Conservation (phyloP, 768 basidiomycete species). For the Trichaptum fuscoviolaceum region DNA sequence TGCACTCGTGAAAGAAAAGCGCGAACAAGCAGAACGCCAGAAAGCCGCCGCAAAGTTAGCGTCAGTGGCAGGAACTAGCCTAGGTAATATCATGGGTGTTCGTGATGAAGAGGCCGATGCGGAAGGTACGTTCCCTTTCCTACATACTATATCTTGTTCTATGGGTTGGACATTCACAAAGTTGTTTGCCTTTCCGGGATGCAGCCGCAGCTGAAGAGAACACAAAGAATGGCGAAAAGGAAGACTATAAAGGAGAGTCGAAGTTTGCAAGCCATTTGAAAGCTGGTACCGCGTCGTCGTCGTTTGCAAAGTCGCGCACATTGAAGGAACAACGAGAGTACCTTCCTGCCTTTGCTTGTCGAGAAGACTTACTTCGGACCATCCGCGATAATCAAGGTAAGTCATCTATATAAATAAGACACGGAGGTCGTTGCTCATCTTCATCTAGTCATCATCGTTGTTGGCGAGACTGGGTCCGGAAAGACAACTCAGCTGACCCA, state of each 20-base stretch:
- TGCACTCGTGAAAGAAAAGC: conserved; percentile 86
- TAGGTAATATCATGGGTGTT: conserved; percentile 98
- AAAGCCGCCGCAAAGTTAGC: conserved; percentile 97
- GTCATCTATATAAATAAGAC: conserved; percentile 8
- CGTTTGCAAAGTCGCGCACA: conserved; percentile 76
- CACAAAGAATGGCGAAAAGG: conserved; percentile 45
- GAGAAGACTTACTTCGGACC: conserved; percentile 84
- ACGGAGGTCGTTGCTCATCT: not conserved
- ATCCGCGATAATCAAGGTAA: conserved; percentile 94
- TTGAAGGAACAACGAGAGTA: conserved; percentile 96
- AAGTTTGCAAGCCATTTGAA: conserved; percentile 97
- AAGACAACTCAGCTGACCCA: conserved; percentile 97
- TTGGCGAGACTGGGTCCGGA: conserved; percentile 99
- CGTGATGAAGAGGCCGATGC: conserved; percentile 92
- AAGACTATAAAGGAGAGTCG: conserved; percentile 87
- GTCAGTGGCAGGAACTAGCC: conserved; percentile 80
- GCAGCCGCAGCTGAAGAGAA: conserved; percentile 49
- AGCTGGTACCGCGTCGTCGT: conserved; percentile 66
- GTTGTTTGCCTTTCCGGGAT: conserved; percentile 31
- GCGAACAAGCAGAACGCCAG: conserved; percentile 93
- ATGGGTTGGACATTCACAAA: conserved; percentile 80
- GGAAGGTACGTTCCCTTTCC: conserved; percentile 58
- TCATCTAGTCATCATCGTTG: conserved; percentile 76
- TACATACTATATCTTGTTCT: conserved; percentile 21
- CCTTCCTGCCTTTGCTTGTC: conserved; percentile 93